Percentiles rank a stretch among this genome's conserved stretches.
Conservation (phyloP, 2,329 filamentous ascomycete species). For the Tolypocladium tropicale region DNA sequence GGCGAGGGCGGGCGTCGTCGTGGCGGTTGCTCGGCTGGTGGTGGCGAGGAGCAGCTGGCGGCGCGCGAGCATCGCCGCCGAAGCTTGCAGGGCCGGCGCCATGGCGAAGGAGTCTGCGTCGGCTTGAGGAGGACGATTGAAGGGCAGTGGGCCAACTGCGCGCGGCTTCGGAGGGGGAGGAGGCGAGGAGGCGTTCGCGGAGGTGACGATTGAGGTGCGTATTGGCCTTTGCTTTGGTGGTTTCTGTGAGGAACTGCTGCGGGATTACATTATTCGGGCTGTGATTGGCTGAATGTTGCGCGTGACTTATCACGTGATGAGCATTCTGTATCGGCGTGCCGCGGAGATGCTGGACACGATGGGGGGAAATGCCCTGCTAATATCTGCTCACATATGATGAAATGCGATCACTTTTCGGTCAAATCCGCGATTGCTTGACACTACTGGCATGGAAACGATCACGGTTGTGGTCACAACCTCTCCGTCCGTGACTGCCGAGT, state of each 20-base stretch:
- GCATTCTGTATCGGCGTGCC: too few species aligned
- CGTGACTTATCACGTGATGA: conserved; percentile 20
- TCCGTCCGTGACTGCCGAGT: neutral
- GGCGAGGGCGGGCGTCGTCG: conserved; percentile 11
- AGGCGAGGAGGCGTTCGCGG: neutral
- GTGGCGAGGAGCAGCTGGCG: conserved; percentile 21
- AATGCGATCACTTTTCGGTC: too few species aligned
- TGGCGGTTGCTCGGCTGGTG: conserved; percentile 2
- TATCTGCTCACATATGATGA: too few species aligned
- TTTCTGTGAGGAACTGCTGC: conserved; percentile 10
- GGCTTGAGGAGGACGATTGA: conserved; percentile 14
- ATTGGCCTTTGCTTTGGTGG: neutral
- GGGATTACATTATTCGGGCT: conserved; percentile 28
- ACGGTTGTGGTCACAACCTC: neutral
- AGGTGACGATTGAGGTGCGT: neutral
- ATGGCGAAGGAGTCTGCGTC: conserved; percentile 10
- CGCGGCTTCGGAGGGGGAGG: conserved; percentile 2
- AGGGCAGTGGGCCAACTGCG: neutral
- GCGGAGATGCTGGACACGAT: too few species aligned
- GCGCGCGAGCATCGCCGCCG: conserved; percentile 23
- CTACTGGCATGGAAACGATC: too few species aligned
- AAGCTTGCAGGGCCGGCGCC: conserved; percentile 21
- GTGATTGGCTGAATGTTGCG: conserved; percentile 21
- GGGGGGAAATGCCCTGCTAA: too few species aligned
- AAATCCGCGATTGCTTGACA: too few species aligned